A percentile compares a stretch with the other conserved stretches of the same genome.
Conservation (phyloP, 306 rosid genomes). For the Dryas drummondii region DNA sequence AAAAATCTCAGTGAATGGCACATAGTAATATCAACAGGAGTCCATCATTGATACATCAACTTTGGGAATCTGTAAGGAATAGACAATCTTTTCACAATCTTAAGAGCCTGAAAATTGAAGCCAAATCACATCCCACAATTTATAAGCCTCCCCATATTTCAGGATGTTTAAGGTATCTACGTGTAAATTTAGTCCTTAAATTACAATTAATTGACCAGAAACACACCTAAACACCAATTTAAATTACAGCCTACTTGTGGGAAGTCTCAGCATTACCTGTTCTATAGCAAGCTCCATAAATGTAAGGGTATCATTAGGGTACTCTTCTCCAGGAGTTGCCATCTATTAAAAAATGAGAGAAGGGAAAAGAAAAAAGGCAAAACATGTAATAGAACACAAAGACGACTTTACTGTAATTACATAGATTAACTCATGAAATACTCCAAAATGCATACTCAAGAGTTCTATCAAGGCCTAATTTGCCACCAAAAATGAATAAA, state of each 20-base stretch:
- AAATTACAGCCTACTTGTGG: not conserved
- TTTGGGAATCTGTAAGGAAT: not conserved
- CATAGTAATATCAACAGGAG: not conserved
- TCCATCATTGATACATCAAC: not conserved
- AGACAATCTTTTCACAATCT: not conserved
- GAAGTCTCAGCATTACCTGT: slow-evolving; percentile 40
- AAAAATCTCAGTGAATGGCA: not conserved
- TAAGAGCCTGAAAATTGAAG: not conserved
- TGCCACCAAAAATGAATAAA: no score
- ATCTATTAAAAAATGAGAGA: slow-evolving; percentile 24
- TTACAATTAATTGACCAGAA: not conserved
- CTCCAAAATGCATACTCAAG: not conserved
- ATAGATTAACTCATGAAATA: not conserved
- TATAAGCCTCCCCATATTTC: not conserved
- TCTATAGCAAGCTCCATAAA: slow-evolving; percentile 78
- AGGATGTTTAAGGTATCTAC: not conserved
- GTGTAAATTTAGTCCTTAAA: not conserved
- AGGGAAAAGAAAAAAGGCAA: not conserved
- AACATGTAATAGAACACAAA: not conserved
- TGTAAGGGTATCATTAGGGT: slow-evolving; percentile 27
- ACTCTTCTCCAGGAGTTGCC: slow-evolving; percentile 30
- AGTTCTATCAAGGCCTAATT: not conserved
- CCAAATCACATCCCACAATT: not conserved
- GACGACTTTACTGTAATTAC: not conserved
- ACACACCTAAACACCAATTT: not conserved